phyloP scores from a whole-genome alignment of 1,284 basidiomycete genomes.

The Ceratorhiza oryzae-sativae region DNA sequence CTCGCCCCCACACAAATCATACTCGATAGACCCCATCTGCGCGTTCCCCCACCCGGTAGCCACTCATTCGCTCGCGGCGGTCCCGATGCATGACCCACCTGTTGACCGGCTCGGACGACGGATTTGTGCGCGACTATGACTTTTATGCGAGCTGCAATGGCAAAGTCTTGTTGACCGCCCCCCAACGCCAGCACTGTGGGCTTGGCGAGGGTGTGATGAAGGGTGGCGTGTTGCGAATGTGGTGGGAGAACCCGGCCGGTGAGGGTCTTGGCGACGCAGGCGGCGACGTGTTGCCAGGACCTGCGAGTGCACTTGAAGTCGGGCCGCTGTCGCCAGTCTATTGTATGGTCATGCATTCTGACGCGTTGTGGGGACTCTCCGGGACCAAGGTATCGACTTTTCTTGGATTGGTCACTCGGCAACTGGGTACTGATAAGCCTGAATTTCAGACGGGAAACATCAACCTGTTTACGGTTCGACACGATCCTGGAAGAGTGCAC shows the following conservation, averaged over 20 bases:
- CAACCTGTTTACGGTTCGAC: slow-evolving; percentile 91
- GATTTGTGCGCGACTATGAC: slow-evolving; percentile 93
- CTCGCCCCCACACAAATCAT: slow-evolving; percentile 58
- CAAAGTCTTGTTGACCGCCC: slow-evolving; percentile 85
- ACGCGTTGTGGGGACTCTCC: slow-evolving; percentile 88
- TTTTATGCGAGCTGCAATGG: slow-evolving; percentile 89
- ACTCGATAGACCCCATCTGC: slow-evolving; percentile 90
- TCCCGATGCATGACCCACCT: slow-evolving; percentile 90
- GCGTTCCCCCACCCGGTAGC: slow-evolving; percentile 89
- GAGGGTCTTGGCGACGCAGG: background rate
- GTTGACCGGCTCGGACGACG: slow-evolving; percentile 91
- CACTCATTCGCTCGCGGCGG: slow-evolving; percentile 83
- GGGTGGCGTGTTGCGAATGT: slow-evolving; percentile 83
- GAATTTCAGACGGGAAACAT: slow-evolving; percentile 76
- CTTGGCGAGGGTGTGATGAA: slow-evolving; percentile 93
- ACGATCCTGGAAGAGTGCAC: slow-evolving; percentile 83
- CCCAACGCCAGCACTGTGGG: slow-evolving; percentile 86
- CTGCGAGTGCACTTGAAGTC: slow-evolving; percentile 54
- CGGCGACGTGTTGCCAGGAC: slow-evolving; percentile 46
- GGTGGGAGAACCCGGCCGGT: slow-evolving; percentile 65
- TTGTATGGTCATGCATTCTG: slow-evolving; percentile 86
- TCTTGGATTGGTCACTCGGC: background rate
- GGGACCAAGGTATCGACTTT: slow-evolving; percentile 71
- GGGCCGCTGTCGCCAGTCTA: slow-evolving; percentile 74
- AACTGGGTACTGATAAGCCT: background rate